phyloP scores from a whole-genome alignment of 2,329 filamentous ascomycete species.

The Ophiostoma novo-ulmi region DNA sequence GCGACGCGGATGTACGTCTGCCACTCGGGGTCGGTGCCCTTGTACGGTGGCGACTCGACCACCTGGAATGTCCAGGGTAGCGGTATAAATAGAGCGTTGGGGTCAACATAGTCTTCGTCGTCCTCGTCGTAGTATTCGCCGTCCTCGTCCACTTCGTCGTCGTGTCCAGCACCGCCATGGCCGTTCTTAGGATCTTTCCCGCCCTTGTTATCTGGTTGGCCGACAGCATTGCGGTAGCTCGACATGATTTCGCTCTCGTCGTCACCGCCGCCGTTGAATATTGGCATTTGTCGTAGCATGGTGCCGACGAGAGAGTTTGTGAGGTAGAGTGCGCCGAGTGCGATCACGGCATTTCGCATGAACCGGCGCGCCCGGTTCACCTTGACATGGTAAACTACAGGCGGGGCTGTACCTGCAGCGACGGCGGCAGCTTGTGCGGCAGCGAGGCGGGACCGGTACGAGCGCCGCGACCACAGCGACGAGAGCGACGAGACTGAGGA shows the following conservation, averaged over 20 bases:
- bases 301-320: neutral
- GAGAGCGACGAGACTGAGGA: neutral
- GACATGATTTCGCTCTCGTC: conserved; percentile 26
- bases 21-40: conserved; percentile 59
- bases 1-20: conserved; percentile 54
- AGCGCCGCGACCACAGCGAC: conserved; percentile 13
- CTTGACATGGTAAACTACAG: conserved; percentile 25
- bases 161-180: neutral
- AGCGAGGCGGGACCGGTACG: neutral
- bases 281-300: neutral
- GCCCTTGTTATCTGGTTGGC: conserved; percentile 34
- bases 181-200: neutral
- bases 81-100: conserved; percentile 50
- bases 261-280: conserved; percentile 21
- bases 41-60: conserved; percentile 48
- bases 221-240: conserved; percentile 40
- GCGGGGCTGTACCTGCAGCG: neutral
- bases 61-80: conserved; percentile 54
- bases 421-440: neutral
- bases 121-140: conserved; percentile 16
- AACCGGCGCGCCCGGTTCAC: conserved; percentile 22
- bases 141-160: conserved; percentile 15
- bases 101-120: conserved; percentile 10
- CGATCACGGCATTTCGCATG: conserved; percentile 25
- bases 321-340: conserved; percentile 13